phyloP scores from a whole-genome alignment of 2,329 filamentous ascomycete species.

The Cordyceps cicadae region DNA sequence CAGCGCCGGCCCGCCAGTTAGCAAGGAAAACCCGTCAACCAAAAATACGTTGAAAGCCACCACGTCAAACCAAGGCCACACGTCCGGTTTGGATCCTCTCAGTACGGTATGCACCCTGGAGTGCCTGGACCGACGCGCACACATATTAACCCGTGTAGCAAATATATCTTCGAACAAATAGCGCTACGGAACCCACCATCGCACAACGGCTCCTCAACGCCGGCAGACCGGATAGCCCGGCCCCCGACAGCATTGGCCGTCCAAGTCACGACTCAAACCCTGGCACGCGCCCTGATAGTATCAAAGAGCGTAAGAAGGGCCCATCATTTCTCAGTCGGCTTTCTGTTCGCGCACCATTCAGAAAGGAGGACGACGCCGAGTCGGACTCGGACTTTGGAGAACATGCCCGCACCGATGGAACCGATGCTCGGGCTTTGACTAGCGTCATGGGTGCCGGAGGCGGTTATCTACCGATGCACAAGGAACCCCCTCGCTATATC shows the following conservation, averaged over 20 bases:
- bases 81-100: conserved; percentile 28
- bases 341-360: conserved; percentile 64
- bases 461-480: conserved; percentile 78
- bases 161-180: conserved; percentile 33
- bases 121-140: not conserved
- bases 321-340: conserved; percentile 82
- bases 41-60: conserved; percentile 21
- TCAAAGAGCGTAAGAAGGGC: conserved; percentile 55
- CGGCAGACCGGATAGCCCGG: conserved; percentile 44
- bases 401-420: conserved; percentile 53
- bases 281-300: conserved; percentile 1
- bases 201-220: conserved; percentile 46
- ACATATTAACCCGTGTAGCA: conserved; percentile 20
- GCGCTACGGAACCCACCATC: conserved; percentile 35
- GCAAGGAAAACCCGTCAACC: conserved; percentile 22
- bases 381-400: conserved; percentile 36
- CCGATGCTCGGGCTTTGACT: conserved; percentile 74
- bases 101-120: conserved; percentile 23
- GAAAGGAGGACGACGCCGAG: conserved; percentile 55
- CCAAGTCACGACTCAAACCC: conserved; percentile 35
- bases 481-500: conserved; percentile 85
- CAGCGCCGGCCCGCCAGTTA: not conserved
- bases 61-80: conserved; percentile 18
- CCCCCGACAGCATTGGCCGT: conserved; percentile 31
- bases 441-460: conserved; percentile 58